Conservation (phyloP, 2,329 filamentous ascomycete genomes). For the Alternaria ventricosa region DNA sequence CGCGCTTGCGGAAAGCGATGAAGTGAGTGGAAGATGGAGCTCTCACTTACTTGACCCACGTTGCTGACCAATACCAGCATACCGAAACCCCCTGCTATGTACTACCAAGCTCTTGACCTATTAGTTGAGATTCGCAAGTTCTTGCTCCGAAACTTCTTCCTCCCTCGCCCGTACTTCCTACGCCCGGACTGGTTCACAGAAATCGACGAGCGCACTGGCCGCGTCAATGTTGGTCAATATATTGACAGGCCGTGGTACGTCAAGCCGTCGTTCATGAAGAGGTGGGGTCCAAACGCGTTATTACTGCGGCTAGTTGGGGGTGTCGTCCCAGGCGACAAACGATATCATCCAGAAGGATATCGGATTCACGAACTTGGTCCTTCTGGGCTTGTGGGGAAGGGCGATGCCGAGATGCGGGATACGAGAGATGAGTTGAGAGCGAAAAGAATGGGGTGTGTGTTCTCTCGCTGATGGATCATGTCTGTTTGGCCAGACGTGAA, state of each 20-base stretch:
- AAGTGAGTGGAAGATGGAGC: constrained; percentile 41
- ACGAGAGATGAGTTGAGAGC: not conserved
- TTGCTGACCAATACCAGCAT: not conserved
- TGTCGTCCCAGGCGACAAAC: constrained; percentile 68
- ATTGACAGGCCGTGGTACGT: constrained; percentile 42
- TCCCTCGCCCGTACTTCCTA: constrained; percentile 60
- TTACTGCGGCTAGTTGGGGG: constrained; percentile 62
- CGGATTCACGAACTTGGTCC: constrained; percentile 69
- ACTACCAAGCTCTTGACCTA: constrained; percentile 28
- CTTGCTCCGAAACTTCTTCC: constrained; percentile 64
- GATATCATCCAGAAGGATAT: constrained; percentile 61
- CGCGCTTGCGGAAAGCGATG: constrained; percentile 69
- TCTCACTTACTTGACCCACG: not conserved
- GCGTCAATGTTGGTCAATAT: constrained; percentile 26
- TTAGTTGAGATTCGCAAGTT: constrained; percentile 58
- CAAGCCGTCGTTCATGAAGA: constrained; percentile 24
- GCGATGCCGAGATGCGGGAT: constrained; percentile 20
- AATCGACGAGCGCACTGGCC: constrained; percentile 50
- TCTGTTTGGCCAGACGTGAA: not conserved
- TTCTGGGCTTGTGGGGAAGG: constrained; percentile 57
- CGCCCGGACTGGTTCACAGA: constrained; percentile 48
- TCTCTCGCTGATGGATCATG: not conserved
- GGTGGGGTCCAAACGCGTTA: constrained; percentile 24
- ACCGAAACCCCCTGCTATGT: not conserved
- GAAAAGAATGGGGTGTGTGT: not conserved